phyloP scores from a whole-genome alignment of 179 eudicot species.

The Sideroxylon spinosum region DNA sequence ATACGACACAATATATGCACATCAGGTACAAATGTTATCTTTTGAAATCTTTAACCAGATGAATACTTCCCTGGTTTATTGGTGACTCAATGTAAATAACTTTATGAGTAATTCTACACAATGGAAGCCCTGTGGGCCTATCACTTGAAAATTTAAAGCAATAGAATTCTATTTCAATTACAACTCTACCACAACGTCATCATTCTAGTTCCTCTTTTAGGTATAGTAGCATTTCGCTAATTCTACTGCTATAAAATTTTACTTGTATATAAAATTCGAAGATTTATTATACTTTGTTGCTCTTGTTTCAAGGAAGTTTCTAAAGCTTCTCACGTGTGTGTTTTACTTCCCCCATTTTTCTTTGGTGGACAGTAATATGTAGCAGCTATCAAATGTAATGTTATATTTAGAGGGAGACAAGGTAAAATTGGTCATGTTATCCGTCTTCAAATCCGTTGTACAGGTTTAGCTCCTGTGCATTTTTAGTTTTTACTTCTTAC shows the following conservation, averaged over 20 bases:
- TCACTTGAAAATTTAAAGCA: too few relatives aligned
- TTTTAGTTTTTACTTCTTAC: background rate
- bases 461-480: background rate
- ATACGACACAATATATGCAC: conserved; percentile 96
- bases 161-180: too few relatives aligned
- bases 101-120: too few relatives aligned
- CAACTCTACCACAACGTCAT: too few relatives aligned
- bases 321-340: background rate
- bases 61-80: background rate
- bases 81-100: background rate
- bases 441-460: background rate
- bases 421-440: background rate
- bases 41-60: background rate
- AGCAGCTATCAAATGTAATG: background rate
- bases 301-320: background rate
- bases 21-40: conserved; percentile 53
- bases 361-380: background rate
- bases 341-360: background rate
- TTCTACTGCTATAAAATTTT: background rate
- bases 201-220: too few relatives aligned
- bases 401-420: too few relatives aligned
- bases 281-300: background rate
- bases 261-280: background rate
- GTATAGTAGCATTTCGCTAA: background rate
- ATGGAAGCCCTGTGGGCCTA: too few relatives aligned